Evolutionary conservation across 2,329 filamentous ascomycete species (phyloP), one percentile per base, ranked within the genome.

Genomic region (Lasiodiplodia hormozganensis): DNA sequence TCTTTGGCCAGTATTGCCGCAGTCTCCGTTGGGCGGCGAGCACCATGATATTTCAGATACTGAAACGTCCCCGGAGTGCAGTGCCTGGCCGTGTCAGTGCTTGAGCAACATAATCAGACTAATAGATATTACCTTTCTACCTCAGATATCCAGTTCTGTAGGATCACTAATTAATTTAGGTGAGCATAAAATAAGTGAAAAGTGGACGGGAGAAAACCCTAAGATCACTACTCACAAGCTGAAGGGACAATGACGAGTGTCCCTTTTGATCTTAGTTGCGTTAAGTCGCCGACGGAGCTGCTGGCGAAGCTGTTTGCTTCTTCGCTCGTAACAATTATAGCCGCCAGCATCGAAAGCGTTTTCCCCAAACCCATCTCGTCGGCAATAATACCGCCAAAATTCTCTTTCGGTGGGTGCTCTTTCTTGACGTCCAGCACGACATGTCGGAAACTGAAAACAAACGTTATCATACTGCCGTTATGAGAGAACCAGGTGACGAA

Each of bases 81-180:
- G n/a, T 47, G 43, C 11, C 43, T 47, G n/a, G 8, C 21, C 21
- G 1, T 11, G n/a, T 47, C n/a, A 47, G 43, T 47, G 8, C 10
- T 34, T 34, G 8, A 34, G 31, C 2, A 21, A 3, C 2, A 21
- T 4, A 4, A 47, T 11, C 7, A 10, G 21, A 21, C 2, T 10
- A 21, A 10, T 5, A 6, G 8, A 2, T 47, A 18, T 18, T 12
- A 73, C 74, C 58, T 71, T 0, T 73, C 70, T 3, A 76, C 72
- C 62, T 77, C 75, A 25, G 74, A 72, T 23, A 75, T 70, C 76
- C 76, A 77, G 60, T 74, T 73, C 31, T 75, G 75, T 47, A 77
- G 43, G 21, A 47, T 47, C n/a, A 47, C 43, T 47, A n/a, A n/a
- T n/a, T n/a, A n/a, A n/a, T n/a, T n/a, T n/a, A 12, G 43, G 5